A percentile compares a stretch with the other conserved stretches of the same genome.
These are phyloP conservation scores for Diutina siamensis DNA, from an alignment of 1,139 yeast species.

Conservation along the genomic window DNA sequence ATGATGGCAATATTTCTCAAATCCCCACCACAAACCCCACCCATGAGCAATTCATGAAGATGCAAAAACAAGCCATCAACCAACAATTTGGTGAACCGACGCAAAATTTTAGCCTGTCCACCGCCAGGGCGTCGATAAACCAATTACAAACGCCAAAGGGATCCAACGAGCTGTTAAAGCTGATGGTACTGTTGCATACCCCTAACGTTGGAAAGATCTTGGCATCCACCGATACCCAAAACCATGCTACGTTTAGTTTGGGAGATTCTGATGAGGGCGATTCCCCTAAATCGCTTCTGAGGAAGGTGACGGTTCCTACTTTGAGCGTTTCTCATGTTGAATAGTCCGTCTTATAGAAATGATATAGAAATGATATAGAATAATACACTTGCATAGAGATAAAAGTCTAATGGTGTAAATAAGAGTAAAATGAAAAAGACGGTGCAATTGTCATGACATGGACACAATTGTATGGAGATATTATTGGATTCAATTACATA, in stretches of 20 bases:
- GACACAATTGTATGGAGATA: too few species aligned
- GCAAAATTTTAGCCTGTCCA: too few species aligned
- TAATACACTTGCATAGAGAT: too few species aligned
- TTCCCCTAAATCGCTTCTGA: neutral
- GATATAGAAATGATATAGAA: neutral
- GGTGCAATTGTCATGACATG: too few species aligned
- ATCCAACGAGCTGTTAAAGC: conserved; percentile 4
- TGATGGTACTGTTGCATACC: conserved; percentile 1
- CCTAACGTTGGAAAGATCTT: conserved; percentile 4
- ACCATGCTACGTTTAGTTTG: neutral
- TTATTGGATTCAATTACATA: too few species aligned
- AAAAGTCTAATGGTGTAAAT: too few species aligned
- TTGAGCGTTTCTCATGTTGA: conserved; percentile 5
- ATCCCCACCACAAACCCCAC: conserved; percentile 11
- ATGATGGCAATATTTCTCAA: neutral
- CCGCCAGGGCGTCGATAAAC: too few species aligned
- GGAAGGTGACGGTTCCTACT: neutral
- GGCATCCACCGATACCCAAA: neutral
- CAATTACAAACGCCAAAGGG: neutral
- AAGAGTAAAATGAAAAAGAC: too few species aligned
- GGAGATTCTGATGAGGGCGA: neutral
- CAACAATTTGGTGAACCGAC: conserved; percentile 19
- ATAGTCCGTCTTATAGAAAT: neutral
- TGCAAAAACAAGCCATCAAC: conserved; percentile 27
- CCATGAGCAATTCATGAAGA: conserved; percentile 26